Percentiles rank a stretch among this genome's conserved stretches.
Evolutionary conservation across 805 yeast genomes (phyloP).

Genomic region (Teunomyces funiuensis): DNA sequence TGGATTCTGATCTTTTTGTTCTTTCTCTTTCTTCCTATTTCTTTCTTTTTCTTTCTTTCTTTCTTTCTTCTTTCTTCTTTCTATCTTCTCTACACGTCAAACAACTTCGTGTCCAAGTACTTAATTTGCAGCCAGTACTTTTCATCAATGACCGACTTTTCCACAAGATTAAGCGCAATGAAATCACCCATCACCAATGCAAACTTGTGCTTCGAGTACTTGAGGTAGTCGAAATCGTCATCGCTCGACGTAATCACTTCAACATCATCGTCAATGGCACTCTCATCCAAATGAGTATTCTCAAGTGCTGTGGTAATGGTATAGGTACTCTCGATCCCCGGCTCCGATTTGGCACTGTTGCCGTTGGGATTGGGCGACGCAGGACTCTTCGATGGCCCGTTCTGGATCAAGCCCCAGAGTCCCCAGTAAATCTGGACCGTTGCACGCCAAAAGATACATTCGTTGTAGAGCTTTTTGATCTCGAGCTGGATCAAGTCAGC

Average conservation of each 20-base stretch:
- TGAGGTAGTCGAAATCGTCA: slow-evolving; percentile 76
- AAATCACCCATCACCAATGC: slow-evolving; percentile 75
- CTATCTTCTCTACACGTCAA: slow-evolving; percentile 14
- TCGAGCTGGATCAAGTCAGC: slow-evolving; percentile 36
- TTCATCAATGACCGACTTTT: slow-evolving; percentile 27
- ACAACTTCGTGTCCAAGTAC: slow-evolving; percentile 37
- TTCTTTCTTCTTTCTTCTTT: not conserved
- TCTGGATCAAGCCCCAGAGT: slow-evolving; percentile 88
- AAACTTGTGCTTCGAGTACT: slow-evolving; percentile 74
- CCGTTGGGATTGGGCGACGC: slow-evolving; percentile 6
- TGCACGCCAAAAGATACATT: slow-evolving; percentile 76
- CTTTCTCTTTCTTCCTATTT: not conserved
- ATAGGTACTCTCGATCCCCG: slow-evolving; percentile 42
- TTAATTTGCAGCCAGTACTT: slow-evolving; percentile 31
- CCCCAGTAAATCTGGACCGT: slow-evolving; percentile 80
- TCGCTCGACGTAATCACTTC: slow-evolving; percentile 39
- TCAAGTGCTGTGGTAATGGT: slow-evolving; percentile 53
- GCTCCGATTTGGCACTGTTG: slow-evolving; percentile 23
- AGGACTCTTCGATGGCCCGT: slow-evolving; percentile 41
- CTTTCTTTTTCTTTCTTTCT: not conserved
- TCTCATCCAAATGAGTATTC: slow-evolving; percentile 29
- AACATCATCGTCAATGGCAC: slow-evolving; percentile 18
- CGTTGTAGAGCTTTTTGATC: slow-evolving; percentile 57
- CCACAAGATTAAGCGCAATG: slow-evolving; percentile 54
- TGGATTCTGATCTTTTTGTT: not conserved